Conservation (phyloP, 2,329 filamentous ascomycete genomes). For the Remersonia thermophila region DNA sequence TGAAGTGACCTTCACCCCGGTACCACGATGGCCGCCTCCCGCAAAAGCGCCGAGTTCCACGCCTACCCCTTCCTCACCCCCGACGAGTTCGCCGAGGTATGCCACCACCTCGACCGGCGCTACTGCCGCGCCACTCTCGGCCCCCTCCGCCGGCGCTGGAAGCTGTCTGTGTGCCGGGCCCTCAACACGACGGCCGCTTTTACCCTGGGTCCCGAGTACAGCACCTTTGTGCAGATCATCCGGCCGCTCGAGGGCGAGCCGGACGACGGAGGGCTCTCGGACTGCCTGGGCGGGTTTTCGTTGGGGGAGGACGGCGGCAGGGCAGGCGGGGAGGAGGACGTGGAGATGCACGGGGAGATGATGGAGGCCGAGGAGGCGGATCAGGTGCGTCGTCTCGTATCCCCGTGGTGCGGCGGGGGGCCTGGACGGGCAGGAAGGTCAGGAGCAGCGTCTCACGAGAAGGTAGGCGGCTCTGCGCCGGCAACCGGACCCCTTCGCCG, state of each 20-base stretch:
- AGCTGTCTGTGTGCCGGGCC: slow-evolving; percentile 39
- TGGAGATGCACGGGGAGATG: slow-evolving; percentile 31
- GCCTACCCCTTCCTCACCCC: slow-evolving; percentile 49
- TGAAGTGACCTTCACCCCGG: no score
- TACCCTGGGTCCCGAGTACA: slow-evolving; percentile 29
- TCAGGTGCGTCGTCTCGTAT: slow-evolving; percentile 36
- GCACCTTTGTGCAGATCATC: slow-evolving; percentile 45
- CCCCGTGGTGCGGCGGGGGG: no score
- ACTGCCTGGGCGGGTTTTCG: slow-evolving; percentile 33
- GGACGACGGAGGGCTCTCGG: slow-evolving; percentile 34
- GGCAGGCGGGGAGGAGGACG: slow-evolving; percentile 17
- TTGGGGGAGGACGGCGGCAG: slow-evolving; percentile 20
- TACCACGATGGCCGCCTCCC: background rate
- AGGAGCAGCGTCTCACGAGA: background rate
- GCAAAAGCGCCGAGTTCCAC: slow-evolving; percentile 26
- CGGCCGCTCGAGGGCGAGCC: slow-evolving; percentile 35
- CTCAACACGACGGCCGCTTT: slow-evolving; percentile 31
- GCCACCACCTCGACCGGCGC: slow-evolving; percentile 46
- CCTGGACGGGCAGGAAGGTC: no score
- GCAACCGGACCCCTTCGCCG: background rate
- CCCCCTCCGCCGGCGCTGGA: slow-evolving; percentile 40
- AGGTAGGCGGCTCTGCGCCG: no score
- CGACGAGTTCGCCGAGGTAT: slow-evolving; percentile 53
- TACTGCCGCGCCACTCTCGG: slow-evolving; percentile 49
- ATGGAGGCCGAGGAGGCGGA: slow-evolving; percentile 39